phyloP scores from a whole-genome alignment of 2,329 filamentous ascomycete species.

The Epichloe uncinata region DNA sequence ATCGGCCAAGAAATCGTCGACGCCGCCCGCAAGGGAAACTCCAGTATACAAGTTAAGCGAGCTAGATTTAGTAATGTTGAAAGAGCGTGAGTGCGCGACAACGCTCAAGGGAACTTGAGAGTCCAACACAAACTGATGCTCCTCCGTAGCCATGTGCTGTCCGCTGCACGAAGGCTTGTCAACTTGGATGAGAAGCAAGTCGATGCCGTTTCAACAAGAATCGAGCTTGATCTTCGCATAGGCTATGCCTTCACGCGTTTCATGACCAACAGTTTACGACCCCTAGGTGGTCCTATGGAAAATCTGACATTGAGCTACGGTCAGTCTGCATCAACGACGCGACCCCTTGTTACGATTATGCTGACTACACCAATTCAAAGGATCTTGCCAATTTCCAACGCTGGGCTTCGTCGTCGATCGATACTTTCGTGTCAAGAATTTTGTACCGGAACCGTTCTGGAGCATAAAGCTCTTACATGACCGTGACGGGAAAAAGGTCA shows the following conservation, averaged over 20 bases:
- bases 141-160: conserved; percentile 64
- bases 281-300: conserved; percentile 53
- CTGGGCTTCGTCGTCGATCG: conserved; percentile 94
- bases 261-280: conserved; percentile 64
- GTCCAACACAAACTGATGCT: conserved; percentile 7
- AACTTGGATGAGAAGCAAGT: conserved; percentile 75
- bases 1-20: conserved; percentile 85
- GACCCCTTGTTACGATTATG: not conserved
- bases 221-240: conserved; percentile 85
- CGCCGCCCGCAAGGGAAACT: conserved; percentile 63
- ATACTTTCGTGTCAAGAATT: conserved; percentile 88
- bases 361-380: conserved; percentile 25
- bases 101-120: too few species aligned
- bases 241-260: conserved; percentile 87
- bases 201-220: conserved; percentile 74
- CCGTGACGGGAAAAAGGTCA: conserved; percentile 65
- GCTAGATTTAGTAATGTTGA: conserved; percentile 96
- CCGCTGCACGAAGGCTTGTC: conserved; percentile 64
- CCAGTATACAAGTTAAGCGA: conserved; percentile 63
- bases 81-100: conserved; percentile 47
- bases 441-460: conserved; percentile 89
- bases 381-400: conserved; percentile 91
- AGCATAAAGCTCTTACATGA: conserved; percentile 71
- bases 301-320: conserved; percentile 69
- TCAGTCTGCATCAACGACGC: conserved; percentile 21